Conservation (phyloP, 306 rosid species). For the Cyamopsis tetragonoloba region DNA sequence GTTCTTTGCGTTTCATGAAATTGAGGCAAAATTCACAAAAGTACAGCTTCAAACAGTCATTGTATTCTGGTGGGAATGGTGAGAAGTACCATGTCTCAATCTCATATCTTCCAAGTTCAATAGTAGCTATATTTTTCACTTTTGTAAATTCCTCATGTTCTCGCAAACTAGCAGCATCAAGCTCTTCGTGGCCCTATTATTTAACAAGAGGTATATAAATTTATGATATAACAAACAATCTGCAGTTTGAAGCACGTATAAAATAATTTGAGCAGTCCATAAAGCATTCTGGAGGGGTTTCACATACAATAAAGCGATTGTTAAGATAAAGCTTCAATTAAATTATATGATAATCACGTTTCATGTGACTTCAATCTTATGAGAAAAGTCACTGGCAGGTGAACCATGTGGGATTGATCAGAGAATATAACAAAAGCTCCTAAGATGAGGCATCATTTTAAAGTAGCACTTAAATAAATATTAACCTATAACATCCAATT, state of each 20-base stretch:
- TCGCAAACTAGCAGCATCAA: slow-evolving; percentile 98
- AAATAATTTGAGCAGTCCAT: not conserved
- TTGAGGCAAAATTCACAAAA: slow-evolving; percentile 99
- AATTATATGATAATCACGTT: slow-evolving; percentile 6
- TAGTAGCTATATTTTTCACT: slow-evolving; percentile 97
- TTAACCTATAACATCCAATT: not conserved
- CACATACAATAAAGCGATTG: not conserved
- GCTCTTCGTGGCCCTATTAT: slow-evolving; percentile 94
- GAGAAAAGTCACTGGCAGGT: not conserved
- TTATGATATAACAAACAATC: slow-evolving; percentile 11
- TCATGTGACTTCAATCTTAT: slow-evolving; percentile 12
- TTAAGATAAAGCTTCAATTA: slow-evolving; percentile 3
- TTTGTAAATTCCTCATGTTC: slow-evolving; percentile 98
- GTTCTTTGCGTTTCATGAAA: slow-evolving; percentile 99
- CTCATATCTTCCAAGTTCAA: slow-evolving; percentile 99
- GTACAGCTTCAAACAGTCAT: slow-evolving; percentile 81
- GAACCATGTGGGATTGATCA: too few relatives aligned
- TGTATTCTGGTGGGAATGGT: slow-evolving; percentile 96
- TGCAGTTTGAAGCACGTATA: not conserved
- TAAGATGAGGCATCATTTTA: not conserved
- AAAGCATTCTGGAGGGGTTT: not conserved
- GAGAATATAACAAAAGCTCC: too few relatives aligned
- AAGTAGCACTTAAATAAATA: not conserved
- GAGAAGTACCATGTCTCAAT: slow-evolving; percentile 99
- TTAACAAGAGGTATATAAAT: not conserved